Base-by-base conservation (phyloP, 140 eudicot genomes). In the Cichorium intybus region DNA sequence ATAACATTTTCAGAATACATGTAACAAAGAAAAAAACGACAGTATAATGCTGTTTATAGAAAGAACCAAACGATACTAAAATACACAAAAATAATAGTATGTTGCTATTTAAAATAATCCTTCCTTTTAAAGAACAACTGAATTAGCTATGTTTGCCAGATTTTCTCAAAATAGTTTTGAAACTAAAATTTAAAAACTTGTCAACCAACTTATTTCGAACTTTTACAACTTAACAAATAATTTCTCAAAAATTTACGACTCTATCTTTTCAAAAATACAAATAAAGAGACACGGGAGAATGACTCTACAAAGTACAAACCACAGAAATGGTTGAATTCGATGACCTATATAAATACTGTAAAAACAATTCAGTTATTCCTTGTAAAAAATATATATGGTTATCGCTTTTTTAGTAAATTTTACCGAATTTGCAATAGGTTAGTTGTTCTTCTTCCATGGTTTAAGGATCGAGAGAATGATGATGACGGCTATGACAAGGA, bases 401-500 rank as follows among this genome's bases (percentile, higher is more conserved):
- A 54, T 54, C 20, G 12, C 27, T 10, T 7, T 56, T 49, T 48
- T 34, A 10, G n/a, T 56, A 0, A 10, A 24, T 62, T 62, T 10
- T 6, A 21, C 20, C 5, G 29, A 29, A 14, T 6, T 16, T 26
- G 26, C 16, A 20, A 26, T 20, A 20, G 43, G 9, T 59, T 22
- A 64, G 39, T 69, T 41, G 45, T 24, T 69, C 62, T 71, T 77
- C 66, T 77, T 78, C 96, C 96, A 88, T 58, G 96, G 95, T 68
- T 88, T 88, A 45, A 85, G 66, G 14, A 88, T 78, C 14, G 96
- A 88, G 27, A 88, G 88, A 12, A 87, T 60, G 31, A 87, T 50
- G 21, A 87, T 67, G 45, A 70, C 23, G 17, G 95, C 95, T 7
- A 87, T 87, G 18, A 80, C 62, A 2, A 87, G 80, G 18, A 87